phyloP scores from a whole-genome alignment of 148 eudicot species.

The Fagopyrum tataricum region DNA sequence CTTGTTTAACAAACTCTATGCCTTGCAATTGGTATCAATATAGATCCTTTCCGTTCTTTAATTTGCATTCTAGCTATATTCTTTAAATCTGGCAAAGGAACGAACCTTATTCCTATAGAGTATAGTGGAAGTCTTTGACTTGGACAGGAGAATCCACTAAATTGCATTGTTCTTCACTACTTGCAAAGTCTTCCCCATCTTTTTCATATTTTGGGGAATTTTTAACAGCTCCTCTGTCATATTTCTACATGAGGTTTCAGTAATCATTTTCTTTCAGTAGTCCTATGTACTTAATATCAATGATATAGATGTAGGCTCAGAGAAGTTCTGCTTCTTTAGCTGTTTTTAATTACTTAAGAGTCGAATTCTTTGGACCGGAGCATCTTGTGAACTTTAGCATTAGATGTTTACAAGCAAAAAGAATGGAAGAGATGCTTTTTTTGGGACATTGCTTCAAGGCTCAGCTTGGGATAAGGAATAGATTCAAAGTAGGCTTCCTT shows the following conservation, averaged over 20 bases:
- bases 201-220: not conserved
- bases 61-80: slow-evolving; percentile 26
- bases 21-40: slow-evolving; percentile 59
- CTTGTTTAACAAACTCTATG: slow-evolving; percentile 25
- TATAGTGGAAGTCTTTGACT: slow-evolving; percentile 43
- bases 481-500: slow-evolving; percentile 9
- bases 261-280: slow-evolving; percentile 8
- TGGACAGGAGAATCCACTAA: slow-evolving; percentile 57
- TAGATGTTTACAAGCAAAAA: not conserved
- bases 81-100: slow-evolving; percentile 30
- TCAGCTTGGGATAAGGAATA: slow-evolving; percentile 10
- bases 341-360: not conserved
- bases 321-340: not conserved
- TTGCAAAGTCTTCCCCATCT: slow-evolving; percentile 11
- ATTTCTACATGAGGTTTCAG: not conserved
- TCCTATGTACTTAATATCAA: not conserved
- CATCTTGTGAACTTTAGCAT: slow-evolving; percentile 10
- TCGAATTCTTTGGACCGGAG: not conserved
- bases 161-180: not conserved
- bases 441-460: slow-evolving; percentile 12
- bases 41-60: slow-evolving; percentile 42
- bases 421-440: slow-evolving; percentile 9
- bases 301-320: too few species aligned
- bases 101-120: slow-evolving; percentile 70
- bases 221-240: not conserved